These are phyloP conservation scores for Asterophora lycoperdoides DNA, from an alignment of 768 basidiomycete genomes.

Conservation along the genomic window DNA sequence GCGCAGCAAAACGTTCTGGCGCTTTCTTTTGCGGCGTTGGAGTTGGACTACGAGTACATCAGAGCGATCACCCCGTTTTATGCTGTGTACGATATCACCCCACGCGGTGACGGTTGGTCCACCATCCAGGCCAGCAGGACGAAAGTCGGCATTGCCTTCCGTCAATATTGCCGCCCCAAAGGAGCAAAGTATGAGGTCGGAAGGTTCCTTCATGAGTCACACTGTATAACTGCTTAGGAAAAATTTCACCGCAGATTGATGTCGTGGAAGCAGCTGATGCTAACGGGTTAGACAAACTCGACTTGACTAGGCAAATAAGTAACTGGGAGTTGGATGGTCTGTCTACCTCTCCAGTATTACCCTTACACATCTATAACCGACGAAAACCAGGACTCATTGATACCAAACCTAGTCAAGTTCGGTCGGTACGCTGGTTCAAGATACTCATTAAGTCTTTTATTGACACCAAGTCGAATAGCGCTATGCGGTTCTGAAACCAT, in stretches of 20 bases:
- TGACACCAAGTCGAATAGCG: slow-evolving; percentile 1
- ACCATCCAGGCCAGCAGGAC: slow-evolving; percentile 28
- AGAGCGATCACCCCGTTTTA: slow-evolving; percentile 46
- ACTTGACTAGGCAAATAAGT: slow-evolving; percentile 10
- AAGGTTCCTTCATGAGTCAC: background rate
- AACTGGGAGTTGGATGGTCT: slow-evolving; percentile 13
- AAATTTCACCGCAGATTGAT: slow-evolving; percentile 7
- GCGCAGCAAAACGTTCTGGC: slow-evolving; percentile 32
- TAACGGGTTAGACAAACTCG: slow-evolving; percentile 8
- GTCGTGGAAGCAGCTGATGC: slow-evolving; percentile 3
- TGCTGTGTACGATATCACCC: slow-evolving; percentile 35
- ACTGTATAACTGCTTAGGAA: background rate
- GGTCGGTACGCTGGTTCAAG: slow-evolving; percentile 12
- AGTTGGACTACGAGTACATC: slow-evolving; percentile 41
- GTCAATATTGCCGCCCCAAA: slow-evolving; percentile 8
- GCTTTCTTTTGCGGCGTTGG: slow-evolving; percentile 43
- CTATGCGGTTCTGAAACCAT: slow-evolving; percentile 9
- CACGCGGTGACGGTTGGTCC: slow-evolving; percentile 22
- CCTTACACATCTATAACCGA: background rate
- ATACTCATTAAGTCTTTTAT: background rate
- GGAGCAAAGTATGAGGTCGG: slow-evolving; percentile 13
- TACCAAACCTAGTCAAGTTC: slow-evolving; percentile 13
- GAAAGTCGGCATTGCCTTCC: slow-evolving; percentile 21
- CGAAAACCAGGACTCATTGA: slow-evolving; percentile 4
- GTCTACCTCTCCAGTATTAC: background rate